Base-by-base conservation (phyloP, 805 yeast genomes). In the Spencermartinsiella europaea region DNA sequence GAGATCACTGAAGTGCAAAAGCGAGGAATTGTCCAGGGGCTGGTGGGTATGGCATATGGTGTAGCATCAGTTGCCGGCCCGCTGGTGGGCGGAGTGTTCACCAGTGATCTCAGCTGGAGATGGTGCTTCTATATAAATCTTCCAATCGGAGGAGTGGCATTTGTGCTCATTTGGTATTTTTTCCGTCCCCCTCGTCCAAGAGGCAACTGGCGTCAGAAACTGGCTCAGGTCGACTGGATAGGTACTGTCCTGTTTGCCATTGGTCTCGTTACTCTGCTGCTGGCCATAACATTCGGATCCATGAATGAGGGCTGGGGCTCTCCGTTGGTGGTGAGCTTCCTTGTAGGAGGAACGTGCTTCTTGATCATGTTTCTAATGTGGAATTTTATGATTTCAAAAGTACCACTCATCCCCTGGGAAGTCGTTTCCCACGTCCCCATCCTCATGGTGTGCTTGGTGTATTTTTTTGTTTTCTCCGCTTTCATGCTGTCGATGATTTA, bases 21-120 rank as follows among this genome's bases (percentile, higher is more conserved):
- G 42, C 56, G 70, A 7, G 67, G 66, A 15, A 40, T 58, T 15
- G 36, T 27, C 21, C 95, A 87, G 62, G 96, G 96, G 0, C 62
- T 84, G 39, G 82, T 61, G 17, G 66, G 63, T 14, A 47, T 55
- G n/a, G 53, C 60, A 2, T 58, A 58, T 46, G 55, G 49, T 1
- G 36, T 57, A 5, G 57, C 59, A 27, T 74, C 74, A 51, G 72
- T 75, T 0, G 56, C 73, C n/a, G 85, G 83, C 1, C 85, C 85
- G 0, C 71, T 80, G 36, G 52, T 77, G 2, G 76, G 80, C 61
- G 75, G 80, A 39, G 78, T 71, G 0, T 75, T 77, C 54, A 69
- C 76, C 3, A 60, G 67, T 41, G 57, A 59, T 42, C 64, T 71
- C 10, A 60, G 64, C 4, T 80, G 85, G 85, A 67, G 80, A 49